Conservation (phyloP, 345 rosid species). For the Capsella bursapastoris region DNA sequence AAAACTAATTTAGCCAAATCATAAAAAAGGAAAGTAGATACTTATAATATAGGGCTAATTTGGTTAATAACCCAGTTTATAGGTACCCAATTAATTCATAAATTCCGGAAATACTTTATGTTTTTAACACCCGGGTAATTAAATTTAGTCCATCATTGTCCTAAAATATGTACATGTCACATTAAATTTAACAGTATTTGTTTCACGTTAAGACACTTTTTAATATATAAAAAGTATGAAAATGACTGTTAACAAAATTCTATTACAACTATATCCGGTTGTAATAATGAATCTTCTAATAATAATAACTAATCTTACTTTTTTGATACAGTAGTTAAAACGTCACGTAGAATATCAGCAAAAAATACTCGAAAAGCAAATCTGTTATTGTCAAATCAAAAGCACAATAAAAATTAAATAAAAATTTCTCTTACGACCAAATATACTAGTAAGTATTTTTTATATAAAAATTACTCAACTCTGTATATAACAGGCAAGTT, state of each 20-base stretch:
- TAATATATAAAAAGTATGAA: not conserved
- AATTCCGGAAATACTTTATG: conserved; percentile 1
- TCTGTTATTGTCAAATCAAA: conserved; percentile 19
- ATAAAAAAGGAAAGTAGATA: conserved; percentile 1
- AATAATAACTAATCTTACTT: not conserved
- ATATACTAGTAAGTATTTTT: not conserved
- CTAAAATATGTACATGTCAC: conserved; percentile 3
- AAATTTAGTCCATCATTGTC: not conserved
- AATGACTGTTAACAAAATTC: conserved; percentile 29
- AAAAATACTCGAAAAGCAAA: not conserved
- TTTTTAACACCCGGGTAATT: not conserved
- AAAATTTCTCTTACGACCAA: not conserved
- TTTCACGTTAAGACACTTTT: not conserved
- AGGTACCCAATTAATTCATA: conserved; percentile 10
- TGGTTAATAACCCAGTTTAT: conserved; percentile 5
- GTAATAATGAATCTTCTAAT: not conserved
- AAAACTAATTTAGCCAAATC: not conserved
- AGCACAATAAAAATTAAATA: not conserved
- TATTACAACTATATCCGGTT: not conserved
- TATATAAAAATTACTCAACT: not conserved
- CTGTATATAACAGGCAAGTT: not conserved
- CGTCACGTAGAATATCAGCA: not conserved
- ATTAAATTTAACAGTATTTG: conserved; percentile 8
- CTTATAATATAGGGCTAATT: conserved; percentile 1
- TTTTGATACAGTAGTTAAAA: not conserved